Base-by-base conservation (phyloP, 331 rosid genomes). In the Acacia concinna region DNA sequence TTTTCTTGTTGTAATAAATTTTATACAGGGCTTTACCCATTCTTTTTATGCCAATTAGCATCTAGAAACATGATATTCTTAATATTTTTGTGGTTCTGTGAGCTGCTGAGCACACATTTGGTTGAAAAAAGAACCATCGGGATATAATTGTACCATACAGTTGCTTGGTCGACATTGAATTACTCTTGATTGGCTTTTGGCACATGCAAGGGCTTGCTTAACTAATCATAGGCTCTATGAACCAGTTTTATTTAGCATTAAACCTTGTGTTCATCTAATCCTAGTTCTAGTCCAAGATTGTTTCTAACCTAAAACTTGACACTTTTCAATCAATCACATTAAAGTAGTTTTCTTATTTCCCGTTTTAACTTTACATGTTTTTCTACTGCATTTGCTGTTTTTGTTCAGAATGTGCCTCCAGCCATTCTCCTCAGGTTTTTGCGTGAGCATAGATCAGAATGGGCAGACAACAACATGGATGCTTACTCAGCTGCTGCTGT, bases 401-500 rank as follows among this genome's bases (percentile, higher is more conserved):
- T 77, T 77, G 28, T 71, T 56, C 88, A 96, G 99, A 93, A 96
- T 82, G 99, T 96, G 56, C 98, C 98, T 82, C 99, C 99, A 72
- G 99, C 98, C 49, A 90, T 96, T 81, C 94, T 96, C 63, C 90
- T 96, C 1, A 86, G 99, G 87, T 96, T 96, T 78, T 86, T 96
- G 76, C 86, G 99, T 47, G 99, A 96, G 88, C 99, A 96, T 73
- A 86, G 99, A 75, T 96, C 99, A 43, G 99, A 96, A 87, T 96
- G 99, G 99, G 99, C 99, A 47, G 99, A 96, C 90, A 89, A 81
- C 82, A 96, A 90, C 80, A 91, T 96, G 86, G 99, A 96, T 87
- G 99, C 98, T 57, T 96, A 90, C 87, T 90, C 97, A 5, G 98
- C 98, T 83, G 97, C 98, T 71, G 99, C 99, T 72, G 81, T 96